phyloP scores from a whole-genome alignment of 2,329 filamentous ascomycete species.

The Colletotrichum incanum region DNA sequence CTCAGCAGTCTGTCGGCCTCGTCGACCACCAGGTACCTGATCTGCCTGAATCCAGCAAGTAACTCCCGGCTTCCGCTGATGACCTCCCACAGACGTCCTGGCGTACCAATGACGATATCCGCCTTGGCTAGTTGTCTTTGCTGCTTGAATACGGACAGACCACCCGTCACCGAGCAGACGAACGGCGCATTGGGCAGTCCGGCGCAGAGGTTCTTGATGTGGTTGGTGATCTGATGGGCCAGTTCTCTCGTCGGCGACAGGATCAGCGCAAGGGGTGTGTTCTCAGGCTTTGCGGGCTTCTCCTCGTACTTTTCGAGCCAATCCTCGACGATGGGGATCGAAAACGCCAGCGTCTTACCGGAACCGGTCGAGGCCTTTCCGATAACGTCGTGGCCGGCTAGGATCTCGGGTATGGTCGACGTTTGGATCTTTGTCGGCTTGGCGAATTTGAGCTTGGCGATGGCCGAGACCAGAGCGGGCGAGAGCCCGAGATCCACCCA shows the following conservation, averaged over 20 bases:
- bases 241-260: conserved; percentile 94
- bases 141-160: conserved; percentile 95
- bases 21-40: conserved; percentile 90
- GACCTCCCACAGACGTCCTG: conserved; percentile 94
- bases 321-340: conserved; percentile 90
- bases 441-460: conserved; percentile 85
- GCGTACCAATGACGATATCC: conserved; percentile 94
- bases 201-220: conserved; percentile 82
- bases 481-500: conserved; percentile 86
- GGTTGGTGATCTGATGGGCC: conserved; percentile 90
- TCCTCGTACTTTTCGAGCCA: conserved; percentile 71
- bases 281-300: conserved; percentile 48
- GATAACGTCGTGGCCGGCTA: conserved; percentile 90
- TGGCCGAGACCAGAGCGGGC: conserved; percentile 77
- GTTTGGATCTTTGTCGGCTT: conserved; percentile 88
- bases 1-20: conserved; percentile 94
- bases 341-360: conserved; percentile 96
- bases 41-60: conserved; percentile 78
- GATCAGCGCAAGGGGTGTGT: conserved; percentile 80
- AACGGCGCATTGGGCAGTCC: conserved; percentile 74
- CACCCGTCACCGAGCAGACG: conserved; percentile 92
- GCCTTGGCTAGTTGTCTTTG: conserved; percentile 86
- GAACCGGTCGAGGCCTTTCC: conserved; percentile 97
- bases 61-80: conserved; percentile 82
- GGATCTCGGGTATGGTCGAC: conserved; percentile 84